Base-by-base conservation (phyloP, 2,329 filamentous ascomycete species). In the Sclerotinia sclerotiorum region DNA sequence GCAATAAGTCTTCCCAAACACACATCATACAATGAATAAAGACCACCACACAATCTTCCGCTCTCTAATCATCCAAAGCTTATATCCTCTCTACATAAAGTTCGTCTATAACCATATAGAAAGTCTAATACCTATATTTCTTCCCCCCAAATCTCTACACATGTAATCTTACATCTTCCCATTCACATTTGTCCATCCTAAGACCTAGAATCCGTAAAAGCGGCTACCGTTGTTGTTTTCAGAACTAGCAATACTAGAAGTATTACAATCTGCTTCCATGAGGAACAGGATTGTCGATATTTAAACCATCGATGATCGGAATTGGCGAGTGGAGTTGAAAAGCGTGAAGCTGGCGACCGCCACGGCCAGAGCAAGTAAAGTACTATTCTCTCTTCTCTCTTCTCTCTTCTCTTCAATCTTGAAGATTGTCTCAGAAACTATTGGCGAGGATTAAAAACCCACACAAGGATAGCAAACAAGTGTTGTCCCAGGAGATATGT, bases 1-100 rank as follows among this genome's bases (percentile, higher is more conserved):
- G n/a, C 93, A 97, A 79, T 90, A 96, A 32, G 90, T 81, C 78
- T 97, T 97, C 69, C 78, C 76, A 2, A 32, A 32, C 29, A 5
- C 29, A 32, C 29, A 32, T 32, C 29, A 32, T 5, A 32, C 5
- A 32, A 32, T 2, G 29, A 32, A 32, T 21, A 15, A 29, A 8
- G 6, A 29, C 17, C 17, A 24, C 10, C 10, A 54, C 51, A 29
- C 32, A 17, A 5, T 21, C 19, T 15, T 54, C 24, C 5, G 51
- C 51, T 8, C 51, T 54, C 32, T 54, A 15, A 10, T 17, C 24
- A 10, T 32, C 24, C 27, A 54, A 21, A 19, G 6, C 2, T 2
- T 4, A 5, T 42, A 42, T 42, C 39, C 39, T 15, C 39, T 42
- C 11, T 42, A 15, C 13, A 32, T 42, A 3, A 13, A 42, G 13